phyloP scores from a whole-genome alignment of 2,329 filamentous ascomycete species.

The Canariomyces notabilis region DNA sequence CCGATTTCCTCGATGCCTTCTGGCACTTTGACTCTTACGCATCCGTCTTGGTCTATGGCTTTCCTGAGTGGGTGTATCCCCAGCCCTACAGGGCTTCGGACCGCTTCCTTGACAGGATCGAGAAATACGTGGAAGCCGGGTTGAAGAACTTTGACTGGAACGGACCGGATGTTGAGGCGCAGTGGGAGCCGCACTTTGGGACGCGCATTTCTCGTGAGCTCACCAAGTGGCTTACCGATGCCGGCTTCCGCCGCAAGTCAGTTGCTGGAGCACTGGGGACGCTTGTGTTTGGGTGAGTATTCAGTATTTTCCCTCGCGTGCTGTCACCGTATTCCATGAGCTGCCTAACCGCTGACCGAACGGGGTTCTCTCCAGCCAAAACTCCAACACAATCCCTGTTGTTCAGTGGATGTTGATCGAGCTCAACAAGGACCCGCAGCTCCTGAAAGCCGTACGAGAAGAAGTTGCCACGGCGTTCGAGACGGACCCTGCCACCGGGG shows the following conservation, averaged over 20 bases:
- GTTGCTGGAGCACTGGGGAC: too few species aligned
- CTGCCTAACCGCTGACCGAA: too few species aligned
- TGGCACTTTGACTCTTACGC: not conserved
- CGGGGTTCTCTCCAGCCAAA: too few species aligned
- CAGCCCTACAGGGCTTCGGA: not conserved
- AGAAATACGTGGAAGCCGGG: not conserved
- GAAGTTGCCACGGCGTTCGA: conserved; percentile 8
- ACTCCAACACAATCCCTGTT: conserved; percentile 24
- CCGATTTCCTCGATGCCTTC: not conserved
- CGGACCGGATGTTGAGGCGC: not conserved
- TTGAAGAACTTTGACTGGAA: conserved; percentile 7
- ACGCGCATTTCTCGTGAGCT: conserved; percentile 1
- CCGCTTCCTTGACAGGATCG: not conserved
- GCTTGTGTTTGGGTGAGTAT: too few species aligned
- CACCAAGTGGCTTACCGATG: not conserved
- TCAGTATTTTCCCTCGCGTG: too few species aligned
- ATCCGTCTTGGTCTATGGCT: not conserved
- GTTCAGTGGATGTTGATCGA: conserved; percentile 23
- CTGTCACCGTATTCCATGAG: too few species aligned
- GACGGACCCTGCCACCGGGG: not conserved
- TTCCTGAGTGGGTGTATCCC: conserved; percentile 2
- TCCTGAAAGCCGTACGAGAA: conserved; percentile 12
- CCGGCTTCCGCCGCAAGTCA: too few species aligned
- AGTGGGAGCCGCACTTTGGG: conserved; percentile 10
- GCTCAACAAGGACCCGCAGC: conserved; percentile 15